A percentile compares a stretch with the other conserved stretches of the same genome.
Conservation (phyloP, 176 grass and related monocot species). For the Cenchrus americanus region DNA sequence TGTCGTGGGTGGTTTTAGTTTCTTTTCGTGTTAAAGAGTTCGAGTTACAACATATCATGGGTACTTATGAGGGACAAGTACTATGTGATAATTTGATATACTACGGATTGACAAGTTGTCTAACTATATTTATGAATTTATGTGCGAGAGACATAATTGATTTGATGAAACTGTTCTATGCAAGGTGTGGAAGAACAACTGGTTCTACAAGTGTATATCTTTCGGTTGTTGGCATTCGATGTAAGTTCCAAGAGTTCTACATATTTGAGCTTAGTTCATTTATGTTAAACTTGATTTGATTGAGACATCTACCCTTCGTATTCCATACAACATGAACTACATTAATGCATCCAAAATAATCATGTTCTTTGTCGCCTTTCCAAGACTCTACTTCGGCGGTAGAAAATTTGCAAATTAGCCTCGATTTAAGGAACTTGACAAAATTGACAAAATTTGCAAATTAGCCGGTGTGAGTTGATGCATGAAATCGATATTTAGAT, state of each 20-base stretch:
- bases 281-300: conserved; percentile 14
- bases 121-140: background rate
- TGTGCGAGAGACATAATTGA: conserved; percentile 23
- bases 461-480: no score
- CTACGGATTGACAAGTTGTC: background rate
- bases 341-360: background rate
- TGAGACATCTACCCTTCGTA: conserved; percentile 13
- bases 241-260: conserved; percentile 55
- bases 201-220: conserved; percentile 76
- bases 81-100: background rate
- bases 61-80: background rate
- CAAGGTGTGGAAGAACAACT: conserved; percentile 82
- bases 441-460: no score
- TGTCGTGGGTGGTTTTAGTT: no score
- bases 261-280: background rate
- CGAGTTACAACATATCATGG: background rate
- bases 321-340: background rate
- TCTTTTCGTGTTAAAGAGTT: no score
- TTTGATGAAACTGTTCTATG: conserved; percentile 18
- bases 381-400: no score
- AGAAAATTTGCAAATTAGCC: no score
- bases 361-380: background rate
- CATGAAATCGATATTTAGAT: no score
- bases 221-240: conserved; percentile 91
- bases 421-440: no score